Evolutionary conservation across 345 rosid species (phyloP).

Genomic region (Eucalyptus pauciflora): DNA sequence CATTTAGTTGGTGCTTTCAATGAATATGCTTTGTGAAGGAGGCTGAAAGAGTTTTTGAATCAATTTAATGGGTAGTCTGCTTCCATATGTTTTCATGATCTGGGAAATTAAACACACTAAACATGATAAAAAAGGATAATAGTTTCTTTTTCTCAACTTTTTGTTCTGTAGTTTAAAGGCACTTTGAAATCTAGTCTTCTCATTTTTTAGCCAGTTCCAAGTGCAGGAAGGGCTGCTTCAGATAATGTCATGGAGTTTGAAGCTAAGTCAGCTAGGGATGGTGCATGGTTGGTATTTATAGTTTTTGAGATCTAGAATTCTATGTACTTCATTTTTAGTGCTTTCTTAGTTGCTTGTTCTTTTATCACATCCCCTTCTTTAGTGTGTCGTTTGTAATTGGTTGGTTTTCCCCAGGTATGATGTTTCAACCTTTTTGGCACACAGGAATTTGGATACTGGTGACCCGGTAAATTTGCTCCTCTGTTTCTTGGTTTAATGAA

Average conservation of each 20-base stretch:
- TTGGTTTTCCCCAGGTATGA: conserved; percentile 60
- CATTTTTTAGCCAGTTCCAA: conserved; percentile 24
- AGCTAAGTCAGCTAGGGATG: conserved; percentile 95
- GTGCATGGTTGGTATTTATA: conserved; percentile 71
- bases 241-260: conserved; percentile 82
- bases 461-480: conserved; percentile 44
- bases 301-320: neutral
- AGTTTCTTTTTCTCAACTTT: neutral
- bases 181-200: neutral
- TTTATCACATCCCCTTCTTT: neutral
- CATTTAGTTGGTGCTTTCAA: neutral
- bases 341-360: neutral
- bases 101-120: neutral
- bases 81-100: neutral
- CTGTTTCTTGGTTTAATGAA: neutral
- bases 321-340: neutral
- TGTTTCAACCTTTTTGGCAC: conserved; percentile 64
- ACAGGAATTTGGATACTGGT: conserved; percentile 58
- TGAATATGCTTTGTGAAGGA: neutral
- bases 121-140: neutral
- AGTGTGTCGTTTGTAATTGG: neutral
- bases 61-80: neutral
- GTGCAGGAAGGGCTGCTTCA: conserved; percentile 42
- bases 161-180: neutral
- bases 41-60: neutral